Percentiles rank a stretch among this genome's conserved stretches.
Conservation (phyloP, 164 flowering plant genomes). For the Platanus orientalis region DNA sequence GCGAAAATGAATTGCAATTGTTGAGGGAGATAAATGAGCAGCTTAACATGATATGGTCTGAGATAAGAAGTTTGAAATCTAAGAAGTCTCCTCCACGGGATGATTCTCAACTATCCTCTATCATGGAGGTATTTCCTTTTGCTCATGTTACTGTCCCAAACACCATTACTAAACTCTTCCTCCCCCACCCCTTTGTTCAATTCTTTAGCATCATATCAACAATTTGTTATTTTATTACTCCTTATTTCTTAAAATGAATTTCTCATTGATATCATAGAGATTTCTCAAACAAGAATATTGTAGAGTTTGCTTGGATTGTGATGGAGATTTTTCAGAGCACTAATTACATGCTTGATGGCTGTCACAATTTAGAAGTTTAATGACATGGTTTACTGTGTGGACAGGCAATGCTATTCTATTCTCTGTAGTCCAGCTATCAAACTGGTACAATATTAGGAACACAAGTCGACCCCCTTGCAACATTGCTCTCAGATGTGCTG, state of each 20-base stretch:
- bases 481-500: not conserved
- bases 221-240: not conserved
- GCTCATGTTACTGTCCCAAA: not conserved
- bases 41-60: constrained; percentile 45
- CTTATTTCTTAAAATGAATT: not conserved
- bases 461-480: not conserved
- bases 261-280: not conserved
- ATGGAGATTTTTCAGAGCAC: not conserved
- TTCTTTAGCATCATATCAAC: too few species aligned
- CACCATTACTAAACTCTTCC: not conserved
- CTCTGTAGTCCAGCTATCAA: constrained; percentile 33
- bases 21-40: constrained; percentile 57
- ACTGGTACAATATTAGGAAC: not conserved
- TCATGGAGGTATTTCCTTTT: constrained; percentile 49
- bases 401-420: constrained; percentile 75
- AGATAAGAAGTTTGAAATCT: constrained; percentile 33
- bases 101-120: constrained; percentile 26
- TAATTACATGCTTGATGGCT: not conserved
- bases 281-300: not conserved
- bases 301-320: not conserved
- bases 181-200: too few species aligned
- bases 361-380: not conserved
- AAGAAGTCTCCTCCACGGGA: constrained; percentile 25
- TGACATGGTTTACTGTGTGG: constrained; percentile 4
- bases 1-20: constrained; percentile 43